Evolutionary conservation across 2,329 filamentous ascomycete species (phyloP), one percentile per base, ranked within the genome.

Genomic region (Claviceps sorghi): DNA sequence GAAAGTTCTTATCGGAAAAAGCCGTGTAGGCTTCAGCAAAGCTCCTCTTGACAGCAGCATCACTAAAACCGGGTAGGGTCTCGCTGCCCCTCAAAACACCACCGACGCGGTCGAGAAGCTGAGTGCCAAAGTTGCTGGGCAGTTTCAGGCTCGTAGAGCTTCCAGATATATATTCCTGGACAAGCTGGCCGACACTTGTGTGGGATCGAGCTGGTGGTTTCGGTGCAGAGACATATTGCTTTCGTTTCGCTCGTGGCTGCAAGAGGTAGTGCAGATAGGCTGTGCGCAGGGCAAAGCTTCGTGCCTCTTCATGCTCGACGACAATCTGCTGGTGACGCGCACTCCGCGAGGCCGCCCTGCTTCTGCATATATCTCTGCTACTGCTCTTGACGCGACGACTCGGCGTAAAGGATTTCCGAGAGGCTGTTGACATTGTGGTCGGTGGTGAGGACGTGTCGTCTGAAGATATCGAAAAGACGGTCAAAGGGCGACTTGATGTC

Each of bases 21-120:
- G 88, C 86, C 54, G 91, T 96, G 65, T 96, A 84, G 57, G 95
- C 95, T 58, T 88, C 87, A 52, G 88, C 93, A 70, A 98, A 98
- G 2, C 88, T 94, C 56, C 91, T 80, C 71, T 95, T 96, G 58
- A 98, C 84, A 29, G 84, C 75, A n/a, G 86, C 76, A 72, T 98
- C 93, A 63, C 85, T 87, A 69, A 86, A 98, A 62, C 94, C 93
- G 15, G 87, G 88, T 64, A 91, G 78, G 59, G 76, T 82, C 70
- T 97, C 93, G 55, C 77, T 85, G 41, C 90, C 89, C 60, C 84
- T 80, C 60, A 97, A 70, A 50, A 95, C 84, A 34, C 83, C 83
- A 53, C 86, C 84, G 65, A 95, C 79, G 56, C 89, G 79, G 69
- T 90, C 91, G 62, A 80, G 72, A 36, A 81, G 66, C 48, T 70